A percentile compares a stretch with the other conserved stretches of the same genome.
Conservation (phyloP, 306 rosid genomes). For the Erythrophleum fordii region DNA sequence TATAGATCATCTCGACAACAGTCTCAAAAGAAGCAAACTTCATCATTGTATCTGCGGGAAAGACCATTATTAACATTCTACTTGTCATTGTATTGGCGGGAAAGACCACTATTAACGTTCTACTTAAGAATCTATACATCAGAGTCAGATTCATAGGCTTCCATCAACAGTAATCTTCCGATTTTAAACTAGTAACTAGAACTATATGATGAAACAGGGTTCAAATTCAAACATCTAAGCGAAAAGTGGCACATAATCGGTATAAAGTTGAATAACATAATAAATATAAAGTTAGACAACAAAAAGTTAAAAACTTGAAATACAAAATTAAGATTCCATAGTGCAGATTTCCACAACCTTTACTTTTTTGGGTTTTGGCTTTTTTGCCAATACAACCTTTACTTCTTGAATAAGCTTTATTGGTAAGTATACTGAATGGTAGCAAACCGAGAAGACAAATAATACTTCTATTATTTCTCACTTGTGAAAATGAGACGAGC, state of each 20-base stretch:
- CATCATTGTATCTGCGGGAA: conserved; percentile 88
- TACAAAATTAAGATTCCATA: not conserved
- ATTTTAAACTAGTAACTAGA: conserved; percentile 2
- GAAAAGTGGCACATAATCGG: not conserved
- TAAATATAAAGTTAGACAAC: not conserved
- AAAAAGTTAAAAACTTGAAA: not conserved
- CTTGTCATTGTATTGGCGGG: conserved; percentile 78
- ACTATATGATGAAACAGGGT: not conserved
- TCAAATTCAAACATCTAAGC: not conserved
- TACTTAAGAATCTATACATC: not conserved
- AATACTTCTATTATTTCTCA: not conserved
- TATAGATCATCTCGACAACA: conserved; percentile 82
- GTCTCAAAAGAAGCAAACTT: conserved; percentile 93
- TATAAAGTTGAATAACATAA: not conserved
- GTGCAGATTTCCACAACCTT: not conserved
- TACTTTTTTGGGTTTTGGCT: no score
- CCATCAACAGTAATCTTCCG: not conserved
- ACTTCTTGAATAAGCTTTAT: not conserved
- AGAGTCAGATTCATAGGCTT: not conserved
- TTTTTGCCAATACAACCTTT: no score
- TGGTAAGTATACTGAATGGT: not conserved
- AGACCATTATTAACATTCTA: not conserved
- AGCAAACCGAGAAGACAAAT: not conserved
- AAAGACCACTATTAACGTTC: not conserved
- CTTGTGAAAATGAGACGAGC: not conserved